Base-by-base conservation (phyloP, 2,329 filamentous ascomycete genomes). In the Didymella sp. region DNA sequence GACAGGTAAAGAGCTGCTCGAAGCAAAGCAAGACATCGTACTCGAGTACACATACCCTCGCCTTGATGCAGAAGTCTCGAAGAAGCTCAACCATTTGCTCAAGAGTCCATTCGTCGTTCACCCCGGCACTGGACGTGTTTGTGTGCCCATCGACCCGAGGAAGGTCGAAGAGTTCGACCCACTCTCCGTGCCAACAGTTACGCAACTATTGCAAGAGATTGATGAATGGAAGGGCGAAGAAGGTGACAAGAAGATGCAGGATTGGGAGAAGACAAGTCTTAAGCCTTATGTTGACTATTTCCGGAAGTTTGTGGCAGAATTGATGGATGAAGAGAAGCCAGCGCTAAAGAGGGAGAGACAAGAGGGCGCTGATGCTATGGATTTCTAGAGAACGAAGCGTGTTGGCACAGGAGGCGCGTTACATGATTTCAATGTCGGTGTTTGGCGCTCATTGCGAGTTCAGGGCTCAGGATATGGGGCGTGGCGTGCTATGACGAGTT, bases 1-100 rank as follows among this genome's bases (percentile, higher is more conserved):
- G n/a, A 88, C 95, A 65, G 77, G 87, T 0, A 86, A 84, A 61
- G 86, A 88, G 2, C 83, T 99, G 12, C 84, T 89, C 8, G 91
- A 97, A 69, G 92, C 92, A 21, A 98, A 97, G 78, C 92, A 97
- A 75, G 95, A 98, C 73, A 90, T 99, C 60, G 88, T 98, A 3
- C 85, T 99, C 27, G 95, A 99, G 78, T 98, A 99, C 79, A 97
- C 95, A 6, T 99, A 99, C 77, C 95, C 95, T 3, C 89, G 95
- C 35, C 89, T 99, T 51, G 95, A 99, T 81, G 93, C 95, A 60
- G 92, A 96, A 77, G 95, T 99, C 73, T 95, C 90, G 73, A 98
- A 98, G 82, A 96, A 97, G 75, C 86, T 96, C 55, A 98, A 97
- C 80, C 95, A 99, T 84, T 86, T 99, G 83, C 87, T 99, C 67